A percentile compares a stretch with the other conserved stretches of the same genome.
Evolutionary conservation across 2,329 filamentous ascomycete genomes (phyloP).

Genomic region (Parasarocladium wereldwijsianum): DNA sequence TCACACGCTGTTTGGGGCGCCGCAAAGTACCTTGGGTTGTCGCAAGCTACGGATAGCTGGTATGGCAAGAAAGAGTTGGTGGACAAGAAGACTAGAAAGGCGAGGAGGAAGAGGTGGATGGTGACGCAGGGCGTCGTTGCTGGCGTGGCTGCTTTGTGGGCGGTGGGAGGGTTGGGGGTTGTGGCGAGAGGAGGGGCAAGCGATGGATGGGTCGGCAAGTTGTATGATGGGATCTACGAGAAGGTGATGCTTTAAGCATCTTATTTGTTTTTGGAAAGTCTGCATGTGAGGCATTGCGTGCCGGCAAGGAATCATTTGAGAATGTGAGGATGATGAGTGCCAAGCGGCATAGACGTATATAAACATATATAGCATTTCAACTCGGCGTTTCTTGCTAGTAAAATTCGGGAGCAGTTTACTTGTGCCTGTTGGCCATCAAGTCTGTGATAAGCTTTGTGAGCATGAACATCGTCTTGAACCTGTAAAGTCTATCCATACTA

Average conservation of each 20-base stretch:
- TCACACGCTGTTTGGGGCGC: constrained; percentile 76
- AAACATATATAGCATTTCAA: too few relatives aligned
- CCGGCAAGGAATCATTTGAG: too few relatives aligned
- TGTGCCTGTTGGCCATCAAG: too few relatives aligned
- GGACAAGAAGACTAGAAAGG: constrained; percentile 35
- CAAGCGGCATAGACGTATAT: too few relatives aligned
- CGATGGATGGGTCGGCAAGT: constrained; percentile 63
- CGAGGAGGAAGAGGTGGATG: constrained; percentile 54
- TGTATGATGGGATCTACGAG: constrained; percentile 56
- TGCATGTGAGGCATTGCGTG: too few relatives aligned
- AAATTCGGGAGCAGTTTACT: too few relatives aligned
- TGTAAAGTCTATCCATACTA: too few relatives aligned
- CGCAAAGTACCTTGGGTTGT: constrained; percentile 63
- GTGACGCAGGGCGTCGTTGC: constrained; percentile 51
- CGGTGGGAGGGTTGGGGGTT: constrained; percentile 65
- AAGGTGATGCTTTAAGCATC: constrained; percentile 17
- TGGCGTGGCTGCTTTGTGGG: constrained; percentile 53
- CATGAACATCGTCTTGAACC: too few relatives aligned
- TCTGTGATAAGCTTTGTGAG: too few relatives aligned
- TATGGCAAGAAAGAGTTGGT: constrained; percentile 21
- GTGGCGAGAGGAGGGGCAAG: constrained; percentile 57
- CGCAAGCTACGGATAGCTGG: constrained; percentile 39
- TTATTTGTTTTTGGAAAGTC: too few relatives aligned
- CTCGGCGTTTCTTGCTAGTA: too few relatives aligned
- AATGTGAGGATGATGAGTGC: too few relatives aligned